Conservation (phyloP, 306 rosid genomes). For the Albizia julibrissin region DNA sequence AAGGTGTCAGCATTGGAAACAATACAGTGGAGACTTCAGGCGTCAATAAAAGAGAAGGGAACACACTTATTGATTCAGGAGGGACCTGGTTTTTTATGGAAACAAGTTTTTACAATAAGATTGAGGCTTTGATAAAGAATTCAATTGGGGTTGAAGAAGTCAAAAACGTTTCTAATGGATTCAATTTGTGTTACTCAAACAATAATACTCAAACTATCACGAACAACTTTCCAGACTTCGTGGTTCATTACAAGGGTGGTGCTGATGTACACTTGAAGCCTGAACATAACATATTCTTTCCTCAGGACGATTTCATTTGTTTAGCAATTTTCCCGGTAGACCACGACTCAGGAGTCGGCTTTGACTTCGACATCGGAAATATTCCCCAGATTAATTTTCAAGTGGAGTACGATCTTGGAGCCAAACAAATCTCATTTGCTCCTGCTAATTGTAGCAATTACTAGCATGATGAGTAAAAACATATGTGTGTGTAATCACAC, state of each 20-base stretch:
- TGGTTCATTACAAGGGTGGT: slow-evolving; percentile 16
- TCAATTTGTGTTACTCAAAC: neutral
- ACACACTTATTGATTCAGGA: slow-evolving; percentile 16
- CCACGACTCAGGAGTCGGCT: too few relatives aligned
- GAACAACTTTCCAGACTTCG: neutral
- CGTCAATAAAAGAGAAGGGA: neutral
- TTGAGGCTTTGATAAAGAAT: neutral
- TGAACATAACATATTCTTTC: neutral
- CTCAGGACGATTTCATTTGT: neutral
- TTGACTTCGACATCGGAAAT: too few relatives aligned
- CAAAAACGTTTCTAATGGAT: neutral
- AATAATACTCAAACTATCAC: neutral
- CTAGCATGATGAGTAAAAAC: too few relatives aligned
- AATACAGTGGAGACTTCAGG: neutral
- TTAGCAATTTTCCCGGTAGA: neutral
- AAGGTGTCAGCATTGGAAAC: neutral
- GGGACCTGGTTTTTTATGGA: neutral
- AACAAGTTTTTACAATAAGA: neutral
- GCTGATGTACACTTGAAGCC: neutral
- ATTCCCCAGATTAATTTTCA: too few relatives aligned
- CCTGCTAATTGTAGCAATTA: too few relatives aligned
- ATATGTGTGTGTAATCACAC: too few relatives aligned
- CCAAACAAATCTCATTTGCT: too few relatives aligned
- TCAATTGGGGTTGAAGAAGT: neutral
- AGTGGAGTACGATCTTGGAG: too few relatives aligned